phyloP scores from a whole-genome alignment of 2,329 filamentous ascomycete genomes.

The Aspergillus nomiae region DNA sequence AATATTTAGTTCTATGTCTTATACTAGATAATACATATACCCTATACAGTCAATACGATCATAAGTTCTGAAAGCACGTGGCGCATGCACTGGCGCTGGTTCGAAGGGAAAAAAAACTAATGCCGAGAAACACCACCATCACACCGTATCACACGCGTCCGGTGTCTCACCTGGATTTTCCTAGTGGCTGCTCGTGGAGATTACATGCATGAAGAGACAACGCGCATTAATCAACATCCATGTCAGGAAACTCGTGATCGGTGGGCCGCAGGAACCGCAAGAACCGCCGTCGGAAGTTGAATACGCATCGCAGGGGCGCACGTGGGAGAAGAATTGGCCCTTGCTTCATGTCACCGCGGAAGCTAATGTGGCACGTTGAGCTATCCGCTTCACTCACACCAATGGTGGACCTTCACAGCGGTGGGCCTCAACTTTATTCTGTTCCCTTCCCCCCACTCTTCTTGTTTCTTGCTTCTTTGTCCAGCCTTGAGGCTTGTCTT shows the following conservation, averaged over 20 bases:
- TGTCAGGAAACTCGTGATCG: neutral
- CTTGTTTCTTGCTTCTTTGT: too few species aligned
- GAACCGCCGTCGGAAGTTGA: neutral
- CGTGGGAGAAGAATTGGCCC: slow-evolving; percentile 20
- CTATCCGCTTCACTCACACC: neutral
- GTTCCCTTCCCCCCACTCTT: neutral
- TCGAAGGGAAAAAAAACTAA: neutral
- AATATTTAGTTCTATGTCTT: neutral
- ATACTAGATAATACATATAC: neutral
- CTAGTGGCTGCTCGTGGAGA: neutral
- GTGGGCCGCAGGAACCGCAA: neutral
- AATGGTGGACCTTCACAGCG: neutral
- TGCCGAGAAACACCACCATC: neutral
- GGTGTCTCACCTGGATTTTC: neutral
- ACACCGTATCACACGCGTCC: neutral
- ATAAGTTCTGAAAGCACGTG: neutral
- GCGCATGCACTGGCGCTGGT: neutral
- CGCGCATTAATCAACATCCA: neutral
- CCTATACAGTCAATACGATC: neutral
- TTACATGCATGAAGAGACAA: neutral
- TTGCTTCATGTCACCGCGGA: slow-evolving; percentile 7
- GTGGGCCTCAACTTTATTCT: slow-evolving; percentile 6
- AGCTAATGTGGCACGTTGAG: slow-evolving; percentile 9
- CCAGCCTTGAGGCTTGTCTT: too few species aligned
- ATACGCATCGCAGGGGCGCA: slow-evolving; percentile 2